Base-by-base conservation (phyloP, 2,329 filamentous ascomycete genomes). In the Aureobasidium zeae region DNA sequence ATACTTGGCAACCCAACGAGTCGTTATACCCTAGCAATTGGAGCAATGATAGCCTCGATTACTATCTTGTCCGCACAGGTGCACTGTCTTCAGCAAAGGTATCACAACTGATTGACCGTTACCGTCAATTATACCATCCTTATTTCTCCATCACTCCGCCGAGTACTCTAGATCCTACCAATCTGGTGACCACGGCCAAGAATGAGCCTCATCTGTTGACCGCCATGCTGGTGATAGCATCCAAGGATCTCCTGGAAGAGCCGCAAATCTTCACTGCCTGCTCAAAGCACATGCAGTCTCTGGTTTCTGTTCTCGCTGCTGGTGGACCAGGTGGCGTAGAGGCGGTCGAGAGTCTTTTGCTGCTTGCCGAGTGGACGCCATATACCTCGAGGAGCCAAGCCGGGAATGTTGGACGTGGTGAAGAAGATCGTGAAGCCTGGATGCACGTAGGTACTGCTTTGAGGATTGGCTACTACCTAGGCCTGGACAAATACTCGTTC, bases 391-490 rank as follows among this genome's bases (percentile, higher is more conserved):
- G 77, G 5, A 71, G 71, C 2, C 66, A 72, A 24, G 74, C 76
- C 21, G 76, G 76, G 22, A 69, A 74, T 19, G 77, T 85, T 15
- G 81, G 81, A 0, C 72, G 80, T 44, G 81, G 81, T 7, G 81
- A 85, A 57, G 81, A 85, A 55, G 81, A 86, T 52, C 73, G 81
- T 32, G 79, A 81, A 21, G 79, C 80, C 0, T 86, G 81, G 81
- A 85, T 85, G 80, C 77, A 84, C 52, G 79, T 84, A 5, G 81
- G 81, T 1, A 71, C 81, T 15, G 81, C 81, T 3, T 63, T 86
- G 5, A 72, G 81, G 5, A 73, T 83, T 2, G 81, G 76, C 0
- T 85, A 85, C 56, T 81, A 81, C 38, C 73, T 84, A 12, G 76
- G 77, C 1, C 66, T 86, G 13, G 81, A 86, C 55, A 71, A 77